Base-by-base conservation (phyloP, 805 yeast species). In the Barnettozyma sucrosica region DNA sequence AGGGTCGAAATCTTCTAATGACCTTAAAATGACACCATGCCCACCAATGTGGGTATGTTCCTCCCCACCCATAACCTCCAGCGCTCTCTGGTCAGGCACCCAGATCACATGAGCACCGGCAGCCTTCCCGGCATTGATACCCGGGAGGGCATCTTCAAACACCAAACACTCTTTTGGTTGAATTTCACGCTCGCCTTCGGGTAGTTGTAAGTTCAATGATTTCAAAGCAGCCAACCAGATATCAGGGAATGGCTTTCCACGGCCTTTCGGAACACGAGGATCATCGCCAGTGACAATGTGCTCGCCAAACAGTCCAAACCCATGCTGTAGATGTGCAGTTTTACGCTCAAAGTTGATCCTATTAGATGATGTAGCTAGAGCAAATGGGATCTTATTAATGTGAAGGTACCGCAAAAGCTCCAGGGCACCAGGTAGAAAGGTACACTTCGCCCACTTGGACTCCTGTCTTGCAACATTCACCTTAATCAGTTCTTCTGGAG, bases 91-190 rank as follows among this genome's bases (percentile, higher is more conserved):
- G 65, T 92, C 92, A 9, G 99, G 98, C 13, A 90, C 85, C 99
- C 98, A 93, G 42, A 92, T 76, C n/a, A 92, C 96, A 46, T 74
- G 75, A 13, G 88, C 85, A 10, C 89, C 90, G 32, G 96, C 89
- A 16, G 85, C 81, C 47, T 75, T 76, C 13, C 96, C 99, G 4
- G 96, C 83, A 16, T 70, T 61, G 20, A 92, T 92, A 3, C 99
- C 99, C 0, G 96, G 90, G 39, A 89, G 71, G 3, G 97, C 98
- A 66, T 93, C 99, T 70, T 93, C 99, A 65, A 93, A 93, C 2
- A 93, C 85, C 28, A 93, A 65, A 58, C 95, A 86, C 58, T 93
- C 96, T 28, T 79, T 81, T 4, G 92, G 85, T 46, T 63, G 58
- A 50, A 92, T 84, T 32, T 67, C 68, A 32, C 67, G 70, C 23